phyloP scores from a whole-genome alignment of 345 rosid genomes.

The Syzygium aromaticum region DNA sequence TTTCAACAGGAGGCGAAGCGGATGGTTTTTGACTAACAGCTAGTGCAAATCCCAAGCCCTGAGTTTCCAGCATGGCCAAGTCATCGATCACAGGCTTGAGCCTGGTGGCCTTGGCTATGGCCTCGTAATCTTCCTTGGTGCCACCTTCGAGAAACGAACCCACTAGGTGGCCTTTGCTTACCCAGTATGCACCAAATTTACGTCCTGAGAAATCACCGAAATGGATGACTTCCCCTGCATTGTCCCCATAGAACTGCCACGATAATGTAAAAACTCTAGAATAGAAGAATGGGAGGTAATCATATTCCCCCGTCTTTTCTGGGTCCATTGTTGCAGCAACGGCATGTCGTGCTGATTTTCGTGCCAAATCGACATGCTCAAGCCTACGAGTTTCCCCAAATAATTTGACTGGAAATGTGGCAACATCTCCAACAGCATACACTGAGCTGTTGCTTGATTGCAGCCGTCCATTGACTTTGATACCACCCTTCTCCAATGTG shows the following conservation, averaged over 20 bases:
- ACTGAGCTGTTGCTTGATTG: constrained; percentile 84
- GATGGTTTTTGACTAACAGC: constrained; percentile 30
- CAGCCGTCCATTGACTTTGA: constrained; percentile 75
- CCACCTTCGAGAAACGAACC: constrained; percentile 98
- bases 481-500: constrained; percentile 85
- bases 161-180: constrained; percentile 65
- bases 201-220: constrained; percentile 70
- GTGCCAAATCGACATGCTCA: constrained; percentile 90
- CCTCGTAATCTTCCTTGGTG: constrained; percentile 82
- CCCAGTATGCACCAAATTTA: constrained; percentile 85
- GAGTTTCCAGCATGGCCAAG: constrained; percentile 42
- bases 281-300: constrained; percentile 90
- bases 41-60: constrained; percentile 63
- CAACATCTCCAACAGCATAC: constrained; percentile 91
- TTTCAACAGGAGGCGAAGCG: constrained; percentile 11
- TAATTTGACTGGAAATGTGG: constrained; percentile 78
- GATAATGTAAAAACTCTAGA: constrained; percentile 79
- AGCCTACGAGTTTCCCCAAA: constrained; percentile 80
- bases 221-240: constrained; percentile 70
- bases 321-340: constrained; percentile 74
- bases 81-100: constrained; percentile 53
- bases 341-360: constrained; percentile 76
- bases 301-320: constrained; percentile 57
- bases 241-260: constrained; percentile 97
- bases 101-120: constrained; percentile 62